Evolutionary conservation across 331 rosid genomes (phyloP), one percentile per base, ranked within the genome.

Genomic region (Pyrus hybrid): DNA sequence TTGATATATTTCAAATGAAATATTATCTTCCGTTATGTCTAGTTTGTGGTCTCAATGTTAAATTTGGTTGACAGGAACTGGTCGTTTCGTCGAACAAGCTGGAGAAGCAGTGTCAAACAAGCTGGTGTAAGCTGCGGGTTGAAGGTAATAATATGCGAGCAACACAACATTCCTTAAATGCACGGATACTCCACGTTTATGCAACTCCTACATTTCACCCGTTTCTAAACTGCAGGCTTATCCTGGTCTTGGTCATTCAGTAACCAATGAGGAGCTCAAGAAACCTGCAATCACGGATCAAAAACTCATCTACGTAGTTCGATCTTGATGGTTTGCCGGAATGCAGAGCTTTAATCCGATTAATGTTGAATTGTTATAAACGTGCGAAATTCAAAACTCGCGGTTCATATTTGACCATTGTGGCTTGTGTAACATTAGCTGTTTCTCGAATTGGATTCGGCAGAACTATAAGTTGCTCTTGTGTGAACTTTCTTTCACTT

Each of bases 51-150:
- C 6, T 26, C 28, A 73, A 18, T 25, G 37, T 26, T 45, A 45
- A 9, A 26, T 74, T 28, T 26, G 13, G 7, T 61, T 61, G 35
- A 12, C 18, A 29, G 7, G 66, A 73, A 25, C 64, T 20, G 61
- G 20, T 63, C 28, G 9, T 61, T 20, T 73, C n/a, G n/a, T n/a
- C n/a, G n/a, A n/a, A n/a, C n/a, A 93, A 83, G 93, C 98, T 1
- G 98, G 96, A 76, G 84, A 91, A 85, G 93, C 93, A 14, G 97
- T 79, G 91, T 91, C 9, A 83, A 89, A 68, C 79, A 78, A 76
- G 77, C 82, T 51, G 93, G 96, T 35, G 80, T 88, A 20, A 77
- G 87, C 79, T 88, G 93, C 20, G 94, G 87, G 74, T 91, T 91
- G 41, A 91, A 93, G 89, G 91, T 88, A 83, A 71, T 17, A 60